Conservation (phyloP, 331 rosid species). For the Phaseolus coccineus region DNA sequence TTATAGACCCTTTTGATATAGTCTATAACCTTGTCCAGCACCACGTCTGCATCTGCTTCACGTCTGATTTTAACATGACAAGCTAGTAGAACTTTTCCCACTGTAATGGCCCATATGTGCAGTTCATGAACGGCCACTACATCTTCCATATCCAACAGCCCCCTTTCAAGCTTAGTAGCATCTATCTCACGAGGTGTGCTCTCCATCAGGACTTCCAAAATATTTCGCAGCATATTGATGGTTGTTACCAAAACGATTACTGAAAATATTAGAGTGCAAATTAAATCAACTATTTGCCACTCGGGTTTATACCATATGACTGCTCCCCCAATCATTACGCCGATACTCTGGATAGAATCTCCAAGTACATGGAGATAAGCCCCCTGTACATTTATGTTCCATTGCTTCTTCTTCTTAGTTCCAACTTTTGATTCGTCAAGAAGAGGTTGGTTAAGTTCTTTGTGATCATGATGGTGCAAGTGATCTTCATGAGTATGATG, state of each 20-base stretch:
- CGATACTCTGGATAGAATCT: slow-evolving; percentile 74
- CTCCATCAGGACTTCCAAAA: slow-evolving; percentile 79
- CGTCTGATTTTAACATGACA: slow-evolving; percentile 81
- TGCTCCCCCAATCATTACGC: slow-evolving; percentile 88
- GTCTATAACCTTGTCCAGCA: slow-evolving; percentile 70
- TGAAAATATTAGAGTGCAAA: slow-evolving; percentile 73
- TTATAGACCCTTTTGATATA: slow-evolving; percentile 78
- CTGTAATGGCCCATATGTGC: slow-evolving; percentile 86
- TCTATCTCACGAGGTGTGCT: slow-evolving; percentile 86
- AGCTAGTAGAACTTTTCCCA: slow-evolving; percentile 74
- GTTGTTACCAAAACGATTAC: slow-evolving; percentile 77
- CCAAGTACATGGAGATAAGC: slow-evolving; percentile 88
- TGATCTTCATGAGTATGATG: slow-evolving; percentile 39
- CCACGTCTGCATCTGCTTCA: slow-evolving; percentile 76
- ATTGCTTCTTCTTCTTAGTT: slow-evolving; percentile 49
- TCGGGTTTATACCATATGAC: slow-evolving; percentile 71
- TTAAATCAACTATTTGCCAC: slow-evolving; percentile 74
- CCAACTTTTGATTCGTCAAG: slow-evolving; percentile 49
- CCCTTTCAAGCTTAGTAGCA: slow-evolving; percentile 67
- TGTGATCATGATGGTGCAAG: slow-evolving; percentile 33
- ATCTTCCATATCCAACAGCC: slow-evolving; percentile 73
- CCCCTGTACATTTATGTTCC: slow-evolving; percentile 73
- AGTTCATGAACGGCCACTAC: slow-evolving; percentile 83
- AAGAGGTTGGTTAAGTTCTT: slow-evolving; percentile 51
- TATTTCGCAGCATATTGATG: slow-evolving; percentile 69